Evolutionary conservation across 345 rosid genomes (phyloP), one percentile per base, ranked within the genome.

Genomic region (Hevea brasiliensis): DNA sequence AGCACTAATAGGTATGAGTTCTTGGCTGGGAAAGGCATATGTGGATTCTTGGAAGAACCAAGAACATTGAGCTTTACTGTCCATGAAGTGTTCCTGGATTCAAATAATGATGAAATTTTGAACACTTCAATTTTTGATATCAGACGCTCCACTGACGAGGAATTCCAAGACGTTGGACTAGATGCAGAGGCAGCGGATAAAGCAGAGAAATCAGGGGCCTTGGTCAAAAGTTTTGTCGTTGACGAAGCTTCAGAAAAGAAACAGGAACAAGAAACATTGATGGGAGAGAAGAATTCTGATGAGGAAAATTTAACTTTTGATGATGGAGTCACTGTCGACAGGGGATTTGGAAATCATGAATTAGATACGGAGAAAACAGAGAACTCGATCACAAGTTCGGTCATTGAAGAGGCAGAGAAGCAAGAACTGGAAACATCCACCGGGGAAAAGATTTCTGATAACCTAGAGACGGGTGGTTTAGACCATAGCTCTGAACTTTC

Each of bases 21-120:
- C 45, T 73, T 64, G 7, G 76, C 79, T 8, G 77, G 79, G 62
- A 85, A 70, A 51, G 76, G 64, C 62, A 65, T 88, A 69, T 70
- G 68, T 59, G 85, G 88, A 63, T 87, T 85, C 74, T 61, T 88
- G 41, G 88, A 89, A 74, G 87, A 88, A 21, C 90, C 85, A 44
- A 81, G 61, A 80, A 66, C 75, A 1, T 14, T 76, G 80, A 72
- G 77, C 70, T 87, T 81, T 68, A 72, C 76, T 18, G 79, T 89
- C 23, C 87, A 74, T 70, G 88, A 82, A 72, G 47, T 72, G 20
- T 70, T 51, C 50, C 3, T 68, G 53, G 61, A 42, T 65, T 65
- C 77, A 23, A n/a, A 8, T 12, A 70, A 56, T 60, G 72, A 48
- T 21, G 21, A 27, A 29, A 32, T 54, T 23, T 7, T 26, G 10